phyloP scores from a whole-genome alignment of 164 flowering plant genomes.

The Sedum album region DNA sequence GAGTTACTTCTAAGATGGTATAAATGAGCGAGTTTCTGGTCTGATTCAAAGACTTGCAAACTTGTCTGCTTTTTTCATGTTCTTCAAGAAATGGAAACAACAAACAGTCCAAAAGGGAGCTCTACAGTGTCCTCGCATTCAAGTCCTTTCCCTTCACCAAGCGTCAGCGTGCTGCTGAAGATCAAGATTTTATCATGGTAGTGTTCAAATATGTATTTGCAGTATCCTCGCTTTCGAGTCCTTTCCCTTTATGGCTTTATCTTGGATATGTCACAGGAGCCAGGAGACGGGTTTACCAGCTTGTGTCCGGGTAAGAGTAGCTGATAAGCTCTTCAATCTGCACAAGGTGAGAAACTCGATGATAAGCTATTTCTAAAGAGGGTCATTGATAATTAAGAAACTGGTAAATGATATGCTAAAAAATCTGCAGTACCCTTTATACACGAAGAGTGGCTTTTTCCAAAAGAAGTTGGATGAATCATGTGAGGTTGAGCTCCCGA shows the following conservation, averaged over 20 bases:
- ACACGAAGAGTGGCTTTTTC: slow-evolving; percentile 71
- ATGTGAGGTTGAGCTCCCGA: slow-evolving; percentile 44
- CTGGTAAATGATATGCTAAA: slow-evolving; percentile 3
- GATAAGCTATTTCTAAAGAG: neutral
- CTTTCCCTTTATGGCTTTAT: too few species aligned
- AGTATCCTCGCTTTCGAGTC: slow-evolving; percentile 30
- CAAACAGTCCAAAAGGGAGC: slow-evolving; percentile 30
- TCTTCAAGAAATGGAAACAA: slow-evolving; percentile 36
- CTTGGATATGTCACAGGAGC: slow-evolving; percentile 39
- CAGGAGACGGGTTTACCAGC: slow-evolving; percentile 77
- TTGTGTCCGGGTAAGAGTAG: slow-evolving; percentile 48
- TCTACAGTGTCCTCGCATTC: slow-evolving; percentile 24
- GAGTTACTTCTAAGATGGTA: neutral
- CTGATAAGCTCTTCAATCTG: slow-evolving; percentile 49
- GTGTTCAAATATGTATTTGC: slow-evolving; percentile 13
- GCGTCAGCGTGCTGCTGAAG: slow-evolving; percentile 56
- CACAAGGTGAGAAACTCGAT: slow-evolving; percentile 62
- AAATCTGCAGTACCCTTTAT: slow-evolving; percentile 44
- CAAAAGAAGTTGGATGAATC: slow-evolving; percentile 39
- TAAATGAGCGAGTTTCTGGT: neutral
- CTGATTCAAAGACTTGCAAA: neutral
- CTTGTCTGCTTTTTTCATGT: neutral
- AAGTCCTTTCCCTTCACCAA: slow-evolving; percentile 70
- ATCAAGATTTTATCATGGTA: slow-evolving; percentile 76
- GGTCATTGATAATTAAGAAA: neutral